Percentiles rank a stretch among this genome's conserved stretches.
Conservation (phyloP, 2,329 filamentous ascomycete species). For the Fusarium neocosmosporiellum region DNA sequence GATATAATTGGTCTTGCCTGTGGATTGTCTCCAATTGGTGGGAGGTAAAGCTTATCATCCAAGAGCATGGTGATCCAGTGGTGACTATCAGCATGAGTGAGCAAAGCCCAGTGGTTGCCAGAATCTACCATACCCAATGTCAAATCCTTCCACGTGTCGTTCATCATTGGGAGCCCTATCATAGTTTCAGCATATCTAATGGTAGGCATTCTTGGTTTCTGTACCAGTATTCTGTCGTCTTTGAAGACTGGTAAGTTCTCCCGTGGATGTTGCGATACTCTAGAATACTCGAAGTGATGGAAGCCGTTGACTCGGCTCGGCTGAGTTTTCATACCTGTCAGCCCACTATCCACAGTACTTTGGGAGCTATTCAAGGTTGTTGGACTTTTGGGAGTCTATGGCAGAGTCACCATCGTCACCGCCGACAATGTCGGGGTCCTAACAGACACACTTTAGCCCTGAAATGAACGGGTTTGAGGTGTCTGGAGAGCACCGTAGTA, state of each 20-base stretch:
- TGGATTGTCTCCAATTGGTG: slow-evolving; percentile 10
- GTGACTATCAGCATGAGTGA: not conserved
- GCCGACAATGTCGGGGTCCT: not conserved
- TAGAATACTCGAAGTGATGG: slow-evolving; percentile 1
- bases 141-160: not conserved
- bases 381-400: not conserved
- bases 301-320: not conserved
- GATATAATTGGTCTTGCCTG: not conserved
- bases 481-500: not conserved
- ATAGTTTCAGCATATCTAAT: not conserved
- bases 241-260: not conserved
- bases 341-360: not conserved
- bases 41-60: slow-evolving; percentile 2
- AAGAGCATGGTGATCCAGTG: slow-evolving; percentile 15
- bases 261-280: not conserved
- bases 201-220: not conserved
- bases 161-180: not conserved
- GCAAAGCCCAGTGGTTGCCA: not conserved
- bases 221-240: not conserved
- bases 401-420: not conserved
- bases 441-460: not conserved
- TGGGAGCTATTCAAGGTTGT: not conserved
- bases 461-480: not conserved
- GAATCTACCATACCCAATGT: not conserved
- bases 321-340: not conserved